These are phyloP conservation scores for Exserohilum rostratum DNA, from an alignment of 2,329 filamentous ascomycete genomes.

Conservation along the genomic window DNA sequence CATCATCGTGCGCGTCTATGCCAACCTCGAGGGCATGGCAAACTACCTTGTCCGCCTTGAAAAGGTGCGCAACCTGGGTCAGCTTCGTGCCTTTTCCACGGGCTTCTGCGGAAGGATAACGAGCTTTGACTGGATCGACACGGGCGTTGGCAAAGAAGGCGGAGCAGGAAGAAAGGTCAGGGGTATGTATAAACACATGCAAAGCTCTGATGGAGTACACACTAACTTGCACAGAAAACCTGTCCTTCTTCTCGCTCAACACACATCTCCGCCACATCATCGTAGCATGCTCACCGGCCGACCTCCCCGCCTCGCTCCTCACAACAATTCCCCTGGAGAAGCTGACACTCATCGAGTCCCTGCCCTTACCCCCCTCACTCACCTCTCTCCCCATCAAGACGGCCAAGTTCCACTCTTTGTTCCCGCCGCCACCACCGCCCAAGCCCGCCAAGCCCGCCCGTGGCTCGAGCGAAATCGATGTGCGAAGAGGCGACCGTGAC, in stretches of 20 bases:
- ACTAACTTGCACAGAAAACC: slow-evolving; percentile 36
- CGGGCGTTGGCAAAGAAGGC: slow-evolving; percentile 46
- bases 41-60: slow-evolving; percentile 45
- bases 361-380: slow-evolving; percentile 36
- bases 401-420: slow-evolving; percentile 35
- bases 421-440: slow-evolving; percentile 37
- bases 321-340: slow-evolving; percentile 42
- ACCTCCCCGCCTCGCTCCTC: slow-evolving; percentile 40
- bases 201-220: background rate
- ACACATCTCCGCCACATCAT: slow-evolving; percentile 45
- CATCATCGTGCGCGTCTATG: slow-evolving; percentile 44
- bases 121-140: slow-evolving; percentile 46
- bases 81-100: slow-evolving; percentile 44
- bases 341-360: slow-evolving; percentile 42
- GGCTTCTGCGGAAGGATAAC: slow-evolving; percentile 46
- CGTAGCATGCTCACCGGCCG: slow-evolving; percentile 40
- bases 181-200: slow-evolving; percentile 26
- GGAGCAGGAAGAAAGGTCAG: slow-evolving; percentile 41
- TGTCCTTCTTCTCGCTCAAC: slow-evolving; percentile 44
- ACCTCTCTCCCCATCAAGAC: slow-evolving; percentile 39
- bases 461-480: slow-evolving; percentile 6
- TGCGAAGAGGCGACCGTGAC: slow-evolving; percentile 8
- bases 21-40: slow-evolving; percentile 47
- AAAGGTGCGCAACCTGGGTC: slow-evolving; percentile 44
- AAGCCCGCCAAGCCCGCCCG: slow-evolving; percentile 26